These are phyloP conservation scores for Malus hybrid DNA, from an alignment of 331 rosid genomes.

Conservation along the genomic window DNA sequence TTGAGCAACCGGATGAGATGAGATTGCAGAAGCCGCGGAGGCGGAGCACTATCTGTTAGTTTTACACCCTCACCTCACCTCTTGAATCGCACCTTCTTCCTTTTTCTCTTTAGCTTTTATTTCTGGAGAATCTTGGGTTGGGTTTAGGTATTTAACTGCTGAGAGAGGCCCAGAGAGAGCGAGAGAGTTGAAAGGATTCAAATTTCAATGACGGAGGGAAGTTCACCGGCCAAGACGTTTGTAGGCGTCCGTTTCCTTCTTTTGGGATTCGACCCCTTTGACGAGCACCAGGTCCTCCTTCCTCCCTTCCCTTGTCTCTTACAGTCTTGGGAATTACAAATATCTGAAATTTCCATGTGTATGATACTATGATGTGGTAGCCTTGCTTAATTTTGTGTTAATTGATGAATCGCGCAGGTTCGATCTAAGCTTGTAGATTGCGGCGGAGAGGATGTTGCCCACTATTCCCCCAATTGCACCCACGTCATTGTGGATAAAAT, in stretches of 20 bases:
- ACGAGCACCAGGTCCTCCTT: constrained; percentile 42
- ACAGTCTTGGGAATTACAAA: not conserved
- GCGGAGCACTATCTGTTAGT: too few species aligned
- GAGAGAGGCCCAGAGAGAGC: not conserved
- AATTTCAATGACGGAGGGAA: constrained; percentile 28
- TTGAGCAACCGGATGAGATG: not conserved
- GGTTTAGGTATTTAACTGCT: not conserved
- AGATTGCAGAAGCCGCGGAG: not conserved
- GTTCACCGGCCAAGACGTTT: constrained; percentile 34
- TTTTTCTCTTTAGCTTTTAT: not conserved
- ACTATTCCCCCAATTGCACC: constrained; percentile 49
- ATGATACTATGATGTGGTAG: not conserved
- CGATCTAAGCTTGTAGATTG: constrained; percentile 64
- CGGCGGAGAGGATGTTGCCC: constrained; percentile 69
- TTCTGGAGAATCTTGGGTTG: not conserved
- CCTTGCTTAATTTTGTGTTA: not conserved
- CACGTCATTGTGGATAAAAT: constrained; percentile 71
- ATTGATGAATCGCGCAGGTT: constrained; percentile 30
- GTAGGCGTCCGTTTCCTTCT: constrained; percentile 58
- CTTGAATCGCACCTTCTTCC: not conserved
- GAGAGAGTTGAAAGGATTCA: not conserved
- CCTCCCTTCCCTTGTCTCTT: not conserved
- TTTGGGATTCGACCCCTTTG: constrained; percentile 44
- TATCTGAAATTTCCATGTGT: not conserved
- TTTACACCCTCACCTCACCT: not conserved